Conservation (phyloP, 495 filamentous ascomycete genomes). For the Aspergillus nidulans region DNA sequence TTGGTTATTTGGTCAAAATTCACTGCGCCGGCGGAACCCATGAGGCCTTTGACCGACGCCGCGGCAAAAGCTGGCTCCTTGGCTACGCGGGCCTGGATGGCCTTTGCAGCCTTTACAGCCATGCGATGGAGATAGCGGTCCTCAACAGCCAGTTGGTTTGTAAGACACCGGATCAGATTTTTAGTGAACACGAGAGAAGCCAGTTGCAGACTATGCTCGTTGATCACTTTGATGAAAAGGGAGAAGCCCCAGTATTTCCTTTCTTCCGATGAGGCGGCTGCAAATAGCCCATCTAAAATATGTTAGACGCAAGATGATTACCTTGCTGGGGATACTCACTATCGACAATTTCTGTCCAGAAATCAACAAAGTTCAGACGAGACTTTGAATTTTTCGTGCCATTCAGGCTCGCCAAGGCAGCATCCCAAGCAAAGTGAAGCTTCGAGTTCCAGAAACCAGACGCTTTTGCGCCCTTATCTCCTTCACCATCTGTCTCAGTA, state of each 20-base stretch:
- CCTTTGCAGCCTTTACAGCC: slow-evolving; percentile 66
- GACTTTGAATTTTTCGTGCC: slow-evolving; percentile 25
- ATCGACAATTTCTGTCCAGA: slow-evolving; percentile 90
- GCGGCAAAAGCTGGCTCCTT: slow-evolving; percentile 56
- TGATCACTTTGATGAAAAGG: slow-evolving; percentile 70
- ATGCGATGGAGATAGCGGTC: slow-evolving; percentile 81
- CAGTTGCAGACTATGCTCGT: slow-evolving; percentile 40
- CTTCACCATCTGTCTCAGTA: slow-evolving; percentile 42
- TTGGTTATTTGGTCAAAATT: slow-evolving; percentile 86
- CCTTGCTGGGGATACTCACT: slow-evolving; percentile 46
- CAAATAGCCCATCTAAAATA: slow-evolving; percentile 69
- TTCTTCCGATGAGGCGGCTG: slow-evolving; percentile 71
- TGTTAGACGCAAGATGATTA: slow-evolving; percentile 9
- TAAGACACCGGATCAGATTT: slow-evolving; percentile 76
- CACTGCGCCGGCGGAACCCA: slow-evolving; percentile 62
- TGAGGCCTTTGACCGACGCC: slow-evolving; percentile 57
- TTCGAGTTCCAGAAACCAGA: slow-evolving; percentile 76
- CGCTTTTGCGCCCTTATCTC: slow-evolving; percentile 43
- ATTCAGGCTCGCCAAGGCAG: slow-evolving; percentile 54
- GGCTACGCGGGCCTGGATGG: slow-evolving; percentile 62
- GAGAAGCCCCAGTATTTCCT: slow-evolving; percentile 89
- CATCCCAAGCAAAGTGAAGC: slow-evolving; percentile 83
- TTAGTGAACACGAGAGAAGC: slow-evolving; percentile 65
- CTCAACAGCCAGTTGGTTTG: slow-evolving; percentile 79
- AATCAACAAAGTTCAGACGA: slow-evolving; percentile 58